Base-by-base conservation (phyloP, 163 green algal genomes). In the Scenedesmus sp. region DNA sequence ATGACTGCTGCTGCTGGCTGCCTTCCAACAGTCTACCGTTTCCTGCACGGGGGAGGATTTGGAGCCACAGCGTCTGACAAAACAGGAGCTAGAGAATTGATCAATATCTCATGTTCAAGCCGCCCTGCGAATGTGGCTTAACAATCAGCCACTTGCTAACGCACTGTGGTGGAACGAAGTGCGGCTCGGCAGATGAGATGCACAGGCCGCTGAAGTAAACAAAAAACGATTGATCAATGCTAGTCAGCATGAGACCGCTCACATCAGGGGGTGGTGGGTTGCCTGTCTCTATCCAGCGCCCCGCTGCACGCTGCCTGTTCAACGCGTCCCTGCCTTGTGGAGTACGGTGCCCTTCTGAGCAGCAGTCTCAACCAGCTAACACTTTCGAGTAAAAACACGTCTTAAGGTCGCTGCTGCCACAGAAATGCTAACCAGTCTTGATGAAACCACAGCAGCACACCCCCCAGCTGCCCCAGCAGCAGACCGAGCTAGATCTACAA, bases 1-100 rank as follows among this genome's bases (percentile, higher is more conserved):
- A 86, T 86, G 51, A 68, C 46, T 81, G 83, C 42, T 61, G 83
- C 83, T 37, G 78, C 78, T 76, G 30, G 65, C 65, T 76, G 65
- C 18, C 59, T 33, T 72, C n/a, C 65, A 76, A 40, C 65, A 76
- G 65, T 76, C 65, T 76, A 76, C 65, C 65, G 65, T 76, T 37
- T 76, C 65, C 65, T 76, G 30, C 30, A 40, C 30, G 65, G 30
- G 7, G 65, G 30, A 18, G 65, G 30, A 76, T 76, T 76, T 26
- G 65, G 30, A 10, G 9, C 65, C 30, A 40, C 30, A 76, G 30
- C 30, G 65, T 20, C 30, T 40, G 7, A 37, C 20, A 76, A 5
- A n/a, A 40, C 7, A 18, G 4, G 16, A 76, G 4, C 15, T 20
- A n/a, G 9, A 40, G 18, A 3, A 40, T 10, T 40, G 18, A 40